Evolutionary conservation across 1,139 yeast genomes (phyloP).

Genomic region (Scheffersomyces parashehatae): DNA sequence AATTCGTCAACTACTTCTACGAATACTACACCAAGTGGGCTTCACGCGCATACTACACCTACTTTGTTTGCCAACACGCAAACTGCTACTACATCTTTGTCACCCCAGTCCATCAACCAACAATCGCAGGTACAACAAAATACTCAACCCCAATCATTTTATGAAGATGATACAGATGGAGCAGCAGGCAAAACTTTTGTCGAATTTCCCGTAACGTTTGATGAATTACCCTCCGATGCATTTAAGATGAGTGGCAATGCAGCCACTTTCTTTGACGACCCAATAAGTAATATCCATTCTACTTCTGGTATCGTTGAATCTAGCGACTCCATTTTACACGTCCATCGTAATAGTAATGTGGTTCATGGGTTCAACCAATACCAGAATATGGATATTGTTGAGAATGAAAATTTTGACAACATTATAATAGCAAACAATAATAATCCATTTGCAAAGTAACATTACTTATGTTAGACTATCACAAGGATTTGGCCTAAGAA

Average conservation of each 20-base stretch:
- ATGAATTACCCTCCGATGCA: conserved; percentile 5
- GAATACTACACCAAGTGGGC: not conserved
- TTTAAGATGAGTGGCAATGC: conserved; percentile 3
- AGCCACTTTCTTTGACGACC: not conserved
- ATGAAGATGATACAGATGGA: conserved; percentile 1
- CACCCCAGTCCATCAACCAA: conserved; percentile 2
- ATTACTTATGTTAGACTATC: no score
- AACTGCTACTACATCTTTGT: conserved; percentile 1
- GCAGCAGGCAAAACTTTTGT: conserved; percentile 2
- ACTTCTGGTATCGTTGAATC: not conserved
- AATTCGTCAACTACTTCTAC: not conserved
- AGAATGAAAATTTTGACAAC: not conserved
- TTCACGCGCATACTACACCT: not conserved
- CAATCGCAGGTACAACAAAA: no score
- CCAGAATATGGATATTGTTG: not conserved
- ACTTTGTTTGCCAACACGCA: not conserved
- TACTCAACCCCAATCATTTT: not conserved
- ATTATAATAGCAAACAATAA: not conserved
- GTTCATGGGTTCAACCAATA: not conserved
- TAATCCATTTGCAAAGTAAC: not conserved
- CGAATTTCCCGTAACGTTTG: conserved; percentile 5
- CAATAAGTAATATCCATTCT: not conserved
- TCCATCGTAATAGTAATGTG: no score
- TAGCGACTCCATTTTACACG: no score
- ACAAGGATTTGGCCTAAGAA: no score